A percentile compares a stretch with the other conserved stretches of the same genome.
These are phyloP conservation scores for Rhizopus stolonifer DNA, from an alignment of 371 early-diverging fungal genomes.

Conservation along the genomic window DNA sequence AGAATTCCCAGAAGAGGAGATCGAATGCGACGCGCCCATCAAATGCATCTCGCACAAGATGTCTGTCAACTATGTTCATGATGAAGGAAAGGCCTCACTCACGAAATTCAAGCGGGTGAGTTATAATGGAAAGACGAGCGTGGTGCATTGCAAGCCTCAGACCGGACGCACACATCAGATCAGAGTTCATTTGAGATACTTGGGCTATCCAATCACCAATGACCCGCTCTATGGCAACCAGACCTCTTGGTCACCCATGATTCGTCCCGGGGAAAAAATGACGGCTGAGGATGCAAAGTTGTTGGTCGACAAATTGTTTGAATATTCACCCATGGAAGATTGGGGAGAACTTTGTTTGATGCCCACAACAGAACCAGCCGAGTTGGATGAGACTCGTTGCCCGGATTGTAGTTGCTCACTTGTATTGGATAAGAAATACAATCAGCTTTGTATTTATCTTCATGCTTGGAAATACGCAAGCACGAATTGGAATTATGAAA, in stretches of 20 bases:
- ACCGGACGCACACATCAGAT: constrained; percentile 99
- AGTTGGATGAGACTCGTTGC: constrained; percentile 27
- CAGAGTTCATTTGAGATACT: constrained; percentile 95
- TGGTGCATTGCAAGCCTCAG: constrained; percentile 76
- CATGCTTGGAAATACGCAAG: constrained; percentile 81
- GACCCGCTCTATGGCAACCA: constrained; percentile 88
- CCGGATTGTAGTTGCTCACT: constrained; percentile 53
- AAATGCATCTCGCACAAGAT: constrained; percentile 81
- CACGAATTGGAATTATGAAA: constrained; percentile 72
- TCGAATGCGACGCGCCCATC: constrained; percentile 81
- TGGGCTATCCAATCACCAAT: constrained; percentile 97
- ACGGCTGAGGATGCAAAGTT: constrained; percentile 18
- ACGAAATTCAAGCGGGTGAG: constrained; percentile 70
- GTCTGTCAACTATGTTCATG: constrained; percentile 81
- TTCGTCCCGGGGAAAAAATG: constrained; percentile 26
- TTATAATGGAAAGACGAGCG: constrained; percentile 67
- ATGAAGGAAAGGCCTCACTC: constrained; percentile 78
- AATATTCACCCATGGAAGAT: constrained; percentile 28
- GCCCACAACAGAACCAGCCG: neutral
- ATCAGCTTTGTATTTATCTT: constrained; percentile 81
- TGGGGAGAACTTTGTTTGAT: constrained; percentile 15
- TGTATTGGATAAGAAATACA: constrained; percentile 68
- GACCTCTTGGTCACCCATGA: constrained; percentile 68
- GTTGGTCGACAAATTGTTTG: constrained; percentile 25
- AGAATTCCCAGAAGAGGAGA: constrained; percentile 76